phyloP scores from a whole-genome alignment of 768 basidiomycete species.

The Boletellus sp. region DNA sequence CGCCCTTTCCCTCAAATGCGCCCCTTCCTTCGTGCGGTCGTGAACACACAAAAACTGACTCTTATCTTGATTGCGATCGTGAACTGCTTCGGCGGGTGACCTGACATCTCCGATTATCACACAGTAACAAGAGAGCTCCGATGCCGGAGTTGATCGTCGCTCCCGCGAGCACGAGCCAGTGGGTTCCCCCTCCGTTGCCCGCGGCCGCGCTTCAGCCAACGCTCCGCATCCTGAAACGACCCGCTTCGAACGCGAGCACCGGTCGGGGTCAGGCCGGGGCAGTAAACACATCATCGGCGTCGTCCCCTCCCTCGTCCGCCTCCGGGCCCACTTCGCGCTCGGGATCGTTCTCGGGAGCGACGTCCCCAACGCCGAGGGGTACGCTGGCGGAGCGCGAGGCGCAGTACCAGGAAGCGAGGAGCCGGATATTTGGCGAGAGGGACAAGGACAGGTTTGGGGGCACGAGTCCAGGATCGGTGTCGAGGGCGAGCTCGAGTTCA shows the following conservation, averaged over 20 bases:
- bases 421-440: conserved; percentile 60
- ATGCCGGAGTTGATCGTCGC: conserved; percentile 64
- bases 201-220: conserved; percentile 54
- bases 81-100: too few relatives aligned
- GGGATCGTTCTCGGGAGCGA: conserved; percentile 10
- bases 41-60: too few relatives aligned
- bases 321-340: conserved; percentile 8
- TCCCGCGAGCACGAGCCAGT: conserved; percentile 34
- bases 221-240: conserved; percentile 72
- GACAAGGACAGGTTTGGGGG: conserved; percentile 8
- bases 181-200: conserved; percentile 46
- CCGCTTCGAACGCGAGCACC: conserved; percentile 29
- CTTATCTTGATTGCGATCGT: too few relatives aligned
- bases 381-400: conserved; percentile 63
- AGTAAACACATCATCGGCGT: neutral
- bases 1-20: too few relatives aligned
- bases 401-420: conserved; percentile 68
- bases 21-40: too few relatives aligned
- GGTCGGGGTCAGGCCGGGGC: neutral
- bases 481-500: neutral
- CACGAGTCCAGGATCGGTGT: neutral
- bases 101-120: neutral
- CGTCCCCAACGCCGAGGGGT: conserved; percentile 22
- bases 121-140: conserved; percentile 56
- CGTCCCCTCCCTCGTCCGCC: conserved; percentile 12